A percentile compares a stretch with the other conserved stretches of the same genome.
Evolutionary conservation across 805 yeast genomes (phyloP).

Genomic region (Jamesozyma rosinii): DNA sequence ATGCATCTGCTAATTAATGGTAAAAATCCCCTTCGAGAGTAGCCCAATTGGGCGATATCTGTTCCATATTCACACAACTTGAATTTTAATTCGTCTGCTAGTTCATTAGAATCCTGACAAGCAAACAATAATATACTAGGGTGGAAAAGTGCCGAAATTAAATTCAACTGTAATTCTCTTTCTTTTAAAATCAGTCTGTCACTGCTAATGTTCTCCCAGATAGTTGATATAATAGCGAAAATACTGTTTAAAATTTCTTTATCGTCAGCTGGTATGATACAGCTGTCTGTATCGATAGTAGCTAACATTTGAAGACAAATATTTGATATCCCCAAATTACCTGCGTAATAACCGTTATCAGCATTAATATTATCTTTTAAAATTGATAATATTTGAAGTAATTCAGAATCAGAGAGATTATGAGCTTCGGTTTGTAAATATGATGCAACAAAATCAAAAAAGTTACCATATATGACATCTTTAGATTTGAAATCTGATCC

Average conservation of each 20-base stretch:
- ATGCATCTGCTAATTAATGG: constrained; percentile 48
- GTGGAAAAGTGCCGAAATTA: constrained; percentile 45
- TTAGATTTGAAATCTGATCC: constrained; percentile 19
- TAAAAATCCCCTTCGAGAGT: constrained; percentile 58
- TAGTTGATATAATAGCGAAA: constrained; percentile 30
- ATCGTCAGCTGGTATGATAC: neutral
- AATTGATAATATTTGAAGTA: constrained; percentile 11
- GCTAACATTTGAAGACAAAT: constrained; percentile 9
- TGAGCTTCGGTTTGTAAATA: constrained; percentile 3
- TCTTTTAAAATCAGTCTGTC: constrained; percentile 60
- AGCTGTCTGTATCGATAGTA: neutral
- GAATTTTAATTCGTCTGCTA: neutral
- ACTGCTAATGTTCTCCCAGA: constrained; percentile 52
- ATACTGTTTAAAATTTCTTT: neutral
- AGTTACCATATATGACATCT: constrained; percentile 25
- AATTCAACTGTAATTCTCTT: constrained; percentile 47
- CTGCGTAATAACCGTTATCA: constrained; percentile 23
- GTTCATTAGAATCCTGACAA: constrained; percentile 17
- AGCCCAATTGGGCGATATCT: constrained; percentile 41
- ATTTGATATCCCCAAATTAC: constrained; percentile 16
- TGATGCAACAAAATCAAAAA: constrained; percentile 18
- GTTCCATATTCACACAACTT: constrained; percentile 23
- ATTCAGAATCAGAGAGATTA: constrained; percentile 7
- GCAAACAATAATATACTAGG: constrained; percentile 35
- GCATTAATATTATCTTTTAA: constrained; percentile 13